phyloP scores from a whole-genome alignment of 106 monocot genomes.

The Acorus gramineus region DNA sequence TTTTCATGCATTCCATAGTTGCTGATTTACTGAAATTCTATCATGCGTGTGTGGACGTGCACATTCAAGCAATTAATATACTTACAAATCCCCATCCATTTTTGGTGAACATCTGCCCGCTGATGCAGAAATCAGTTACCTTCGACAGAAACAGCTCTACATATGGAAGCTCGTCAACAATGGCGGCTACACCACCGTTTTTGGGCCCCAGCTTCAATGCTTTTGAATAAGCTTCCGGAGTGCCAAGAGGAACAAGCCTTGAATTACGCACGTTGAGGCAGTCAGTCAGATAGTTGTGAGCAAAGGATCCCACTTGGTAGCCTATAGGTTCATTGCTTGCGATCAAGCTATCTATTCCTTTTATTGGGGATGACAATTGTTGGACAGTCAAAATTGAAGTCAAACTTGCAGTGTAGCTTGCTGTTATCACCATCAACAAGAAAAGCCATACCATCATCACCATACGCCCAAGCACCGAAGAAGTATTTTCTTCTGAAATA shows the following conservation, averaged over 20 bases:
- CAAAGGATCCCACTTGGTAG: constrained; percentile 55
- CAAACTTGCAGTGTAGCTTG: constrained; percentile 82
- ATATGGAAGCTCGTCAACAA: constrained; percentile 78
- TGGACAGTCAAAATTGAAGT: constrained; percentile 72
- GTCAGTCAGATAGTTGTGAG: constrained; percentile 40
- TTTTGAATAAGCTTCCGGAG: constrained; percentile 35
- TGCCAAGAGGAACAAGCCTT: constrained; percentile 42
- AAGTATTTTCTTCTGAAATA: constrained; percentile 46
- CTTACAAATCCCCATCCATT: constrained; percentile 91
- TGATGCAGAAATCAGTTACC: constrained; percentile 32
- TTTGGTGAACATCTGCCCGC: constrained; percentile 59
- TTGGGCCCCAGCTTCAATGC: constrained; percentile 39
- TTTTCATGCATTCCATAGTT: too few relatives aligned
- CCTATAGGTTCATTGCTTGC: constrained; percentile 55
- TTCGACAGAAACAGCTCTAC: constrained; percentile 51
- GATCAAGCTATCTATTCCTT: constrained; percentile 61
- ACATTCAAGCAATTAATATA: constrained; percentile 7
- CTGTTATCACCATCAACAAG: constrained; percentile 56
- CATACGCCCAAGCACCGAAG: constrained; percentile 50
- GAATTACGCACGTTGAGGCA: constrained; percentile 31
- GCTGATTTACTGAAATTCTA: too few relatives aligned
- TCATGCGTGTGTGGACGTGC: too few relatives aligned
- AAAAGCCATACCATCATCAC: constrained; percentile 79
- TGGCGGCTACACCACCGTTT: constrained; percentile 71
- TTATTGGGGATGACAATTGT: constrained; percentile 49